Evolutionary conservation across 306 rosid genomes (phyloP), one percentile per base, ranked within the genome.

Genomic region (Cotoneaster glaucophyllus): DNA sequence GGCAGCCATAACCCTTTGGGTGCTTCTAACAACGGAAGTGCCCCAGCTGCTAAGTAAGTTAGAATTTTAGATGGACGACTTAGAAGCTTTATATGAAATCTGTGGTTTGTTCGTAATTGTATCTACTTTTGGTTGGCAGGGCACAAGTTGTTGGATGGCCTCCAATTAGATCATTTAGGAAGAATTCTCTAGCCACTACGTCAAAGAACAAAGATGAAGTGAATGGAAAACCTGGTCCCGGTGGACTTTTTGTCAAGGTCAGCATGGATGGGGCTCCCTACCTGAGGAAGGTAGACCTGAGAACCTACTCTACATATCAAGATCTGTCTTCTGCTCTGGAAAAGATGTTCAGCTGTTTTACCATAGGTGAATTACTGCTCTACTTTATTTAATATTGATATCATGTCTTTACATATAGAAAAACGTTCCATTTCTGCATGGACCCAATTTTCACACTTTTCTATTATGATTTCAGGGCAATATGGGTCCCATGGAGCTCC

Each of bases 191-290:
- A 86, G 93, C 88, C 74, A 85, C 88, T 13, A 68, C 91, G 48
- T 82, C 97, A 4, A 95, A 92, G 85, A 90, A 89, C 85, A 90
- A 87, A 18, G 97, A 95, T 26, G 97, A 92, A 80, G 97, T 94
- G 41, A 96, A 94, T 78, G 96, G 97, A 74, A 94, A 91, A 79
- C 93, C 97, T 3, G 91, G 95, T 69, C 86, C 84, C 21, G 80
- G 89, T 17, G 88, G 97, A 37, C 92, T 92, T 78, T 95, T 92
- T 82, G 90, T 95, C 81, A 95, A 95, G 86, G 97, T 95, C 78
- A 92, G 97, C 89, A 95, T 95, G 97, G 99, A 95, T 78, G 99
- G 99, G 62, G 99, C 99, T 80, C 99, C 99, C 48, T 92, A 95
- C 88, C 82, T 92, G 79, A 85, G 99, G 85, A 95, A 95, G 85